Evolutionary conservation across 1,284 basidiomycete species (phyloP).

Genomic region (Apiotrichum montevideense): DNA sequence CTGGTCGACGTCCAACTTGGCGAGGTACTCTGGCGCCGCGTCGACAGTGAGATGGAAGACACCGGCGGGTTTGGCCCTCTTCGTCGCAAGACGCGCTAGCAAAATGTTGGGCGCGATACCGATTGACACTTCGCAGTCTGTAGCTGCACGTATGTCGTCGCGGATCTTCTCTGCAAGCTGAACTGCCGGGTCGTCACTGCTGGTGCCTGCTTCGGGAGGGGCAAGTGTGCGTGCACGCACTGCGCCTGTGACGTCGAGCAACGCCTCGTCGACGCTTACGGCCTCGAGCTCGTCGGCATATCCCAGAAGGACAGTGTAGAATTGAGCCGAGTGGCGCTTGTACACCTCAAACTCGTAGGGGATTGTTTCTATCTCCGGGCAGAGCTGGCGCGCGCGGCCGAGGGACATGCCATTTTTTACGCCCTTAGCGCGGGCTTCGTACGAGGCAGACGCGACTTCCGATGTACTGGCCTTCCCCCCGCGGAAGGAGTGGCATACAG

Average conservation of each 20-base stretch:
- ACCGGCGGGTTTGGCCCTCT: constrained; percentile 76
- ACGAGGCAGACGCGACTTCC: constrained; percentile 91
- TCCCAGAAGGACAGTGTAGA: constrained; percentile 85
- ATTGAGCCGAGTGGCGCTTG: constrained; percentile 70
- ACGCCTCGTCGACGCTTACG: constrained; percentile 91
- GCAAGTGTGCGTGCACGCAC: constrained; percentile 48
- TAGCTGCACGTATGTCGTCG: constrained; percentile 64
- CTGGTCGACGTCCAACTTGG: constrained; percentile 73
- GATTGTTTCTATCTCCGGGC: constrained; percentile 61
- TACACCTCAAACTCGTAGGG: constrained; percentile 65
- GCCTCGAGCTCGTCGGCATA: constrained; percentile 89
- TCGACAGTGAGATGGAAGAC: constrained; percentile 58
- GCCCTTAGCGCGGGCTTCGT: constrained; percentile 82
- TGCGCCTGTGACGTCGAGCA: constrained; percentile 76
- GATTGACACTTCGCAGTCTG: constrained; percentile 84
- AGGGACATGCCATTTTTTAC: constrained; percentile 93
- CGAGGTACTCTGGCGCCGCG: constrained; percentile 57
- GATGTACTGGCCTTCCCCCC: constrained; percentile 68
- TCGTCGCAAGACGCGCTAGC: constrained; percentile 84
- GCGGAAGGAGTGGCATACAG: constrained; percentile 84
- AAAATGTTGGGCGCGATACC: constrained; percentile 89
- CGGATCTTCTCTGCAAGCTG: constrained; percentile 76
- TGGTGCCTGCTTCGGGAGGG: constrained; percentile 28
- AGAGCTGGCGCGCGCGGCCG: constrained; percentile 73
- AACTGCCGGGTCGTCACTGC: constrained; percentile 52